Base-by-base conservation (phyloP, 1,284 basidiomycete genomes). In the Ceratobasidium theobromae region DNA sequence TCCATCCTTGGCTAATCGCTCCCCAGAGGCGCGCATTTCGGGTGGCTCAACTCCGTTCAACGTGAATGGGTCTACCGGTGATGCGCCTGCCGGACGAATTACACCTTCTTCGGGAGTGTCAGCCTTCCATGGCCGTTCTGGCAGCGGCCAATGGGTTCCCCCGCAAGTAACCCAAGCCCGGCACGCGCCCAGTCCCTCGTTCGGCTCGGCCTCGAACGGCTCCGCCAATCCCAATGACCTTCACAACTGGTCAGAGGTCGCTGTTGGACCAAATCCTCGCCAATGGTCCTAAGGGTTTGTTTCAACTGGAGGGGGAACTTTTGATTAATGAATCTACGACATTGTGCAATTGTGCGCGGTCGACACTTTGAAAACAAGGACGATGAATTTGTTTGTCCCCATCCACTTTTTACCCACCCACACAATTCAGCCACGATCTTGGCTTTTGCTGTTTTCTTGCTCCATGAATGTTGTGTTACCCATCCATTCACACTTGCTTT, bases 111-210 rank as follows among this genome's bases (percentile, higher is more conserved):
- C 58, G 48, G 30, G 8, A 3, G 45, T 58, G 43, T 52, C 46
- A 16, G 46, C 58, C 21, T 62, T 45, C 58, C 58, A 62, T 41
- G 58, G 33, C 27, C 58, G 58, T 62, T 62, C 58, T 41, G 58
- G 58, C 30, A 62, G 58, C 48, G 58, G 58, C 58, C 58, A 62
- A 35, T 62, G 58, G 58, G 58, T 58, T 14, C 55, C 55, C 21
- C 55, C 55, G 16, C 55, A 58, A 27, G 55, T 62, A 21, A 52
- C 28, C 48, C 58, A 62, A 62, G 58, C 58, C 32, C 48, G 58
- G 52, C 58, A 62, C 25, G 58, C 58, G 23, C 46, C 58, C 0
- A 62, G 58, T 41, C 58, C 58, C 14, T 62, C 58, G 38, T 62
- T 62, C 25, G 58, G 58, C 14, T 62, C 58, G 6, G 35, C 16